Conservation (phyloP, 108 stramenopile species). For the Poteriospumella lacustris region DNA sequence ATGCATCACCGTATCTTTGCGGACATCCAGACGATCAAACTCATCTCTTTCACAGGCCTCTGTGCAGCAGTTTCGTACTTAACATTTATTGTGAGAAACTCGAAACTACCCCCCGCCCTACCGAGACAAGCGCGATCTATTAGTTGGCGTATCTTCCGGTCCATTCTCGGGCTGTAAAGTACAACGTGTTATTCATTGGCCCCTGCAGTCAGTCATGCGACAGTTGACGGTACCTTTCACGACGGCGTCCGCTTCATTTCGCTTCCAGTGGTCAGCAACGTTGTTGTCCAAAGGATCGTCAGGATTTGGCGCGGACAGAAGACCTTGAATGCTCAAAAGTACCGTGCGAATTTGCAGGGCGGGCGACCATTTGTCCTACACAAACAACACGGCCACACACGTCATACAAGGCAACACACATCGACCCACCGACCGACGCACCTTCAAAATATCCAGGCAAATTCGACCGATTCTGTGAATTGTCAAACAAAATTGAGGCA, state of each 20-base stretch:
- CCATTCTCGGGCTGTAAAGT: conserved; percentile 70
- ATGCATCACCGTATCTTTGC: no score
- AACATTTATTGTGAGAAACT: no score
- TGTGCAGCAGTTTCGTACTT: no score
- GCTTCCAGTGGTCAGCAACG: conserved; percentile 95
- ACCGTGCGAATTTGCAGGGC: conserved; percentile 76
- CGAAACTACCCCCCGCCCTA: no score
- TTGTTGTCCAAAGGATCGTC: conserved; percentile 96
- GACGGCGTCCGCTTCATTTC: conserved; percentile 79
- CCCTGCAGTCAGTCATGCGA: not conserved
- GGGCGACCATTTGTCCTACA: conserved; percentile 91
- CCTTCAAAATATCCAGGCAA: conserved; percentile 96
- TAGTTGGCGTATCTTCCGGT: conserved; percentile 70
- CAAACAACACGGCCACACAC: not conserved
- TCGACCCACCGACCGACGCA: not conserved
- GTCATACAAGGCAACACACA: not conserved
- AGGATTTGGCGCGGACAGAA: conserved; percentile 91
- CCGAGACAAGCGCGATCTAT: no score
- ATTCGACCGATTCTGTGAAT: conserved; percentile 47
- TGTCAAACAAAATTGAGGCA: not conserved
- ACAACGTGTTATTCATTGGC: not conserved
- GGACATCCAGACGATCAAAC: no score
- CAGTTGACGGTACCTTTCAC: conserved; percentile 15
- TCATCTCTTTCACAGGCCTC: no score
- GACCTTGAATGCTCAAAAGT: conserved; percentile 58